phyloP scores from a whole-genome alignment of 306 rosid genomes.

The Quillaja saponaria region DNA sequence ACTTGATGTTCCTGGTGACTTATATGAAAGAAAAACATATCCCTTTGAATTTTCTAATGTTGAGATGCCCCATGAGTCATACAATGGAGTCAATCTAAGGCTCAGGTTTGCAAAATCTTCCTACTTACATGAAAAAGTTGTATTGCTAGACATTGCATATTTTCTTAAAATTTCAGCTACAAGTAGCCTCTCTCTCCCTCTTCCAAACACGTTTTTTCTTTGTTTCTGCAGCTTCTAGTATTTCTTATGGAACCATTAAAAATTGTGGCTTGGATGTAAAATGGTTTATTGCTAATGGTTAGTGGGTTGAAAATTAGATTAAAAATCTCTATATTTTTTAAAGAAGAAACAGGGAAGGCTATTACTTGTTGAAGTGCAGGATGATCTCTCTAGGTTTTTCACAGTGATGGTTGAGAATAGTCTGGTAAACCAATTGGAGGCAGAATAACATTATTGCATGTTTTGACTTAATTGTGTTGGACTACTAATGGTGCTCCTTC shows the following conservation, averaged over 20 bases:
- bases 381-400: background rate
- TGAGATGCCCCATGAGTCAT: conserved; percentile 49
- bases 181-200: background rate
- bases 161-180: no score
- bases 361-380: background rate
- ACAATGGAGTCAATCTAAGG: conserved; percentile 45
- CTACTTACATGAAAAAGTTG: background rate
- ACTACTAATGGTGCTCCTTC: no score
- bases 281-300: background rate
- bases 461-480: background rate
- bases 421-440: background rate
- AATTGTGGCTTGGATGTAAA: background rate
- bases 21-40: conserved; percentile 42
- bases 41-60: conserved; percentile 42
- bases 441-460: background rate
- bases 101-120: conserved; percentile 36
- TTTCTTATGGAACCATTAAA: background rate
- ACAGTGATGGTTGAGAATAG: no score
- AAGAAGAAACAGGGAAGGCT: background rate
- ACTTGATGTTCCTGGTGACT: conserved; percentile 45
- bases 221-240: background rate
- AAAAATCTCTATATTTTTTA: background rate
- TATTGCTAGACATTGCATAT: background rate
- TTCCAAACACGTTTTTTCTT: background rate
- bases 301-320: background rate